These are phyloP conservation scores for Coffea eugenioides DNA, from an alignment of 257 asterid genomes.

Conservation along the genomic window DNA sequence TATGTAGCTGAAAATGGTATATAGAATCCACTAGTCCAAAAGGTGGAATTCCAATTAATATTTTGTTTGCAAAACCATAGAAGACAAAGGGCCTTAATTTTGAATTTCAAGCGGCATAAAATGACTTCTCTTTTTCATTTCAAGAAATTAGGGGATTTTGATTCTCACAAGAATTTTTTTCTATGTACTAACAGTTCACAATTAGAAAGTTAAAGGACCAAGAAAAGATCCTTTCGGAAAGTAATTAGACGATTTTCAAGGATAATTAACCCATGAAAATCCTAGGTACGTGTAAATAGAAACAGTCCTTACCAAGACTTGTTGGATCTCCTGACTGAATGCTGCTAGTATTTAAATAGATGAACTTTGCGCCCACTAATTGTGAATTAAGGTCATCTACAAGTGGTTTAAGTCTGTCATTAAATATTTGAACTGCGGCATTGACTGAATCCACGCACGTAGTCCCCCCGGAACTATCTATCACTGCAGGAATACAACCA, in stretches of 20 bases:
- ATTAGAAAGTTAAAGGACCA: too few relatives aligned
- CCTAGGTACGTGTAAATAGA: too few relatives aligned
- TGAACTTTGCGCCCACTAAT: conserved; percentile 36
- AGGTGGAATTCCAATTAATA: too few relatives aligned
- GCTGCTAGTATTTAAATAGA: conserved; percentile 38
- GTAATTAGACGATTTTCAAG: background rate
- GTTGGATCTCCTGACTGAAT: conserved; percentile 33
- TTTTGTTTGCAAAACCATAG: too few relatives aligned
- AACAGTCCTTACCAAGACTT: conserved; percentile 17
- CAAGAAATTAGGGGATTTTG: too few relatives aligned
- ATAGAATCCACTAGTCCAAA: too few relatives aligned
- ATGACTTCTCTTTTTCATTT: too few relatives aligned
- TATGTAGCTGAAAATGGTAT: too few relatives aligned
- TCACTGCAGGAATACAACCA: conserved; percentile 44
- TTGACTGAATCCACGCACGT: conserved; percentile 44
- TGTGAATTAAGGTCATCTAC: conserved; percentile 35
- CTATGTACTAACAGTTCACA: too few relatives aligned
- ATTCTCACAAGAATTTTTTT: too few relatives aligned
- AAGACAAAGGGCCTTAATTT: too few relatives aligned
- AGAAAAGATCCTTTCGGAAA: background rate
- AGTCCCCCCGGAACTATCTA: conserved; percentile 20
- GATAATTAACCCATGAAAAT: background rate
- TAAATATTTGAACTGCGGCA: conserved; percentile 27
- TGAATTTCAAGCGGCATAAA: too few relatives aligned
- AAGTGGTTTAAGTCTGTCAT: conserved; percentile 30